Percentiles rank a stretch among this genome's conserved stretches.
Evolutionary conservation across 768 basidiomycete genomes (phyloP).

Genomic region (Clavaria fumosa): DNA sequence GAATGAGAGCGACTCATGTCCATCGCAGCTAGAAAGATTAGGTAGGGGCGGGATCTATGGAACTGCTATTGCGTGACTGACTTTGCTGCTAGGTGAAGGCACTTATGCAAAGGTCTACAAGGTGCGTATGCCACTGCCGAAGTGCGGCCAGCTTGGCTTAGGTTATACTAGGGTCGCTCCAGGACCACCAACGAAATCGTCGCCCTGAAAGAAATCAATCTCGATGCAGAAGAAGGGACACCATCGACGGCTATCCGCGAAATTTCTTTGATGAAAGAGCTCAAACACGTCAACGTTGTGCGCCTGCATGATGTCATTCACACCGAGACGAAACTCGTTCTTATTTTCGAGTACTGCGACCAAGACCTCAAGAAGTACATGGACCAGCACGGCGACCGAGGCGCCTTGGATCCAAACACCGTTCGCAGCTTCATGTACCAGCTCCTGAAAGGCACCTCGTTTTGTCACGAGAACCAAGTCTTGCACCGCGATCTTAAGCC

Average conservation of each 20-base stretch:
- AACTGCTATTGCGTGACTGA: no score
- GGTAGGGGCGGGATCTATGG: constrained; percentile 25
- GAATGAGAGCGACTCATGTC: no score
- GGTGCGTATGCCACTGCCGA: no score
- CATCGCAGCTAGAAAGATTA: constrained; percentile 68
- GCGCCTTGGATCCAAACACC: constrained; percentile 78
- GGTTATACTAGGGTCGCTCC: constrained; percentile 68
- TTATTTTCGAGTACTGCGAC: constrained; percentile 98
- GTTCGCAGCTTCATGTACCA: constrained; percentile 98
- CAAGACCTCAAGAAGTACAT: constrained; percentile 99
- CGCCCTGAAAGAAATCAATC: constrained; percentile 96
- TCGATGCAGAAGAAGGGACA: constrained; percentile 98
- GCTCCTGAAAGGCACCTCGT: constrained; percentile 90
- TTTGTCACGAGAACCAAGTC: constrained; percentile 97
- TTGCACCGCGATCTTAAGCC: constrained; percentile 97
- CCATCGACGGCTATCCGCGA: constrained; percentile 98
- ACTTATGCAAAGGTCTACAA: constrained; percentile 98
- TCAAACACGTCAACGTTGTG: constrained; percentile 98
- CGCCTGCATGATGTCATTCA: constrained; percentile 98
- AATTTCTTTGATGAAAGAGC: constrained; percentile 98
- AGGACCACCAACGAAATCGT: constrained; percentile 98
- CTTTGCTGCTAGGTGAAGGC: constrained; percentile 71
- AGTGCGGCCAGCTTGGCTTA: no score
- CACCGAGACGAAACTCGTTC: constrained; percentile 93
- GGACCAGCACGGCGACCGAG: constrained; percentile 94